Evolutionary conservation across 139 green algal species (phyloP).

Genomic region (Tetraselmis striata): DNA sequence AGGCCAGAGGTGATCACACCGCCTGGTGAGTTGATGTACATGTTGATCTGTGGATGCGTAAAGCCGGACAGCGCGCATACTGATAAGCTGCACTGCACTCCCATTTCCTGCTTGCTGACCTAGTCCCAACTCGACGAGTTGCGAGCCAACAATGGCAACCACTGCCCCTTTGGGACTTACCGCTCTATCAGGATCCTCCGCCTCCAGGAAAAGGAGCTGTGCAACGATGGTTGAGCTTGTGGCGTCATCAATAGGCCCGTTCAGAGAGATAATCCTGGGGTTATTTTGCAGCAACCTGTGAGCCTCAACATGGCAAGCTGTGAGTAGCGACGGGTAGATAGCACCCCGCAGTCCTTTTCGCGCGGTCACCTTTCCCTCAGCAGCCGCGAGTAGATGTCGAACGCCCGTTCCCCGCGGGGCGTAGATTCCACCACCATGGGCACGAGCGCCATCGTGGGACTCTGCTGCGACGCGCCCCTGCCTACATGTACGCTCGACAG

Average conservation of each 20-base stretch:
- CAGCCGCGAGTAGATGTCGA: constrained; percentile 89
- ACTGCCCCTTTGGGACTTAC: constrained; percentile 28
- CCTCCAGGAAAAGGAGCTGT: constrained; percentile 91
- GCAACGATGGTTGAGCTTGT: constrained; percentile 74
- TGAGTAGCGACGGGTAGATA: too few relatives aligned
- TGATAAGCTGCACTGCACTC: too few relatives aligned
- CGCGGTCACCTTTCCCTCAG: constrained; percentile 65
- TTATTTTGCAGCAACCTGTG: too few relatives aligned
- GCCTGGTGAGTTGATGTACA: constrained; percentile 96
- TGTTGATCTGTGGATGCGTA: constrained; percentile 61
- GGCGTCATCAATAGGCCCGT: constrained; percentile 75
- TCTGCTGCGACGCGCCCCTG: too few relatives aligned
- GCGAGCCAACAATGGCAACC: background rate
- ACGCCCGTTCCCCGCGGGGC: constrained; percentile 65
- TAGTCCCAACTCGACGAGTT: too few relatives aligned
- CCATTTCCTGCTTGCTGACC: too few relatives aligned
- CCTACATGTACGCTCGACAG: too few relatives aligned
- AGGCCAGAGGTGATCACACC: constrained; percentile 87
- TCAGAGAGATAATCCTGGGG: constrained; percentile 14
- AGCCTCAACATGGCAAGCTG: too few relatives aligned
- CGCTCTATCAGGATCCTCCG: constrained; percentile 84
- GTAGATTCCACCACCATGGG: constrained; percentile 64
- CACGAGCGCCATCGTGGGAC: constrained; percentile 34
- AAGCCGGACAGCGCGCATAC: background rate
- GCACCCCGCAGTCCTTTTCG: background rate